A percentile compares a stretch with the other conserved stretches of the same genome.
Evolutionary conservation across 495 filamentous ascomycete species (phyloP).

Genomic region (Aspergillus coremiiformis): DNA sequence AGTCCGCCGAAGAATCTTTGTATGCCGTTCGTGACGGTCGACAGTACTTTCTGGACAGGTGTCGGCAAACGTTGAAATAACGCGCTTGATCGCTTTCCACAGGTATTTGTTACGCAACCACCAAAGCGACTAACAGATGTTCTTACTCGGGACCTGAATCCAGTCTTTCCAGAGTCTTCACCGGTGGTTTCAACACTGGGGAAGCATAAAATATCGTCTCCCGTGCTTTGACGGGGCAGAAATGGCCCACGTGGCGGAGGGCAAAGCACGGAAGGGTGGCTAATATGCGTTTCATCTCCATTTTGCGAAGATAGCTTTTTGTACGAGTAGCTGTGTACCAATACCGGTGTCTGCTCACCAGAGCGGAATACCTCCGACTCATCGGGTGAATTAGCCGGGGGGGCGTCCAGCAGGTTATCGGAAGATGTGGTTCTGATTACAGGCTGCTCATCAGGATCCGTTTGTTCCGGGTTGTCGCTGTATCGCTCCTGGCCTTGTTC

Average conservation of each 20-base stretch:
- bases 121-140: slow-evolving; percentile 14
- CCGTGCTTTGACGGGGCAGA: slow-evolving; percentile 33
- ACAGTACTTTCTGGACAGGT: slow-evolving; percentile 48
- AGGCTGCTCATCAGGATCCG: slow-evolving; percentile 38
- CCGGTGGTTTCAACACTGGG: slow-evolving; percentile 34
- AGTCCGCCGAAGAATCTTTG: slow-evolving; percentile 55
- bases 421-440: slow-evolving; percentile 30
- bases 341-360: slow-evolving; percentile 37
- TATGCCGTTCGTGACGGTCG: slow-evolving; percentile 30
- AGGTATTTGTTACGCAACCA: slow-evolving; percentile 12
- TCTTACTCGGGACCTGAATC: slow-evolving; percentile 20
- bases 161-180: slow-evolving; percentile 16
- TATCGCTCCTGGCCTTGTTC: slow-evolving; percentile 62
- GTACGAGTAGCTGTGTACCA: slow-evolving; percentile 27
- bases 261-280: slow-evolving; percentile 24
- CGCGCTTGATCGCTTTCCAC: slow-evolving; percentile 18
- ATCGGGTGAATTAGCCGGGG: slow-evolving; percentile 6
- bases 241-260: slow-evolving; percentile 34
- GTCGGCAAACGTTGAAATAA: slow-evolving; percentile 47
- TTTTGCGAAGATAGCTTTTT: slow-evolving; percentile 27
- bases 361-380: slow-evolving; percentile 28
- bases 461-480: slow-evolving; percentile 50
- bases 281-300: slow-evolving; percentile 16
- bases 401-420: slow-evolving; percentile 21
- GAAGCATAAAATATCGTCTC: slow-evolving; percentile 35